Conservation (phyloP, 106 monocot genomes). For the Amphibolis antarctica region DNA sequence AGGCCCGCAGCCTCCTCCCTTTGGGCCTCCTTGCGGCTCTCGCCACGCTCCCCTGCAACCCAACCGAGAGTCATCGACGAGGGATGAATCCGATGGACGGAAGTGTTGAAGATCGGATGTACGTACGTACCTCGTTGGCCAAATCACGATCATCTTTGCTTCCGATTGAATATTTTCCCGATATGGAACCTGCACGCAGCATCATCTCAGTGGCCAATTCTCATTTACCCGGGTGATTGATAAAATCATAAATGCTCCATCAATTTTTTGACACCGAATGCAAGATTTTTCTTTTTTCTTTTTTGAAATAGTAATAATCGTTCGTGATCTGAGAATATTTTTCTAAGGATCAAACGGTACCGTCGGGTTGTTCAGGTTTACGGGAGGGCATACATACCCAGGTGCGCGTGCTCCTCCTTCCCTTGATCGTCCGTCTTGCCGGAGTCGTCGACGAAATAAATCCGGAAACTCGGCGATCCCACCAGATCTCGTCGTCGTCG, state of each 20-base stretch:
- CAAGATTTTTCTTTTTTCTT: too few relatives aligned
- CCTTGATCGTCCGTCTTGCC: background rate
- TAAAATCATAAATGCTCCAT: too few relatives aligned
- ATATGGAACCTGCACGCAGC: background rate
- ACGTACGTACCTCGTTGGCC: background rate
- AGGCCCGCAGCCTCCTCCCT: background rate
- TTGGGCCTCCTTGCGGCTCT: background rate
- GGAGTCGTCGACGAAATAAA: background rate
- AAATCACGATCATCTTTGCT: background rate
- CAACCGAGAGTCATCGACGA: too few relatives aligned
- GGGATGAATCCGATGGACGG: background rate
- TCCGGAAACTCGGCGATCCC: slow-evolving; percentile 6
- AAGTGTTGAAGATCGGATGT: background rate
- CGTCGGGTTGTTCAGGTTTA: background rate
- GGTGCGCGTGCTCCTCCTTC: background rate
- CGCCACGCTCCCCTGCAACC: background rate
- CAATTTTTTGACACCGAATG: too few relatives aligned
- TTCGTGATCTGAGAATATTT: too few relatives aligned
- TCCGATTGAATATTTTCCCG: background rate
- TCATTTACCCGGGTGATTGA: too few relatives aligned
- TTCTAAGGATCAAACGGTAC: too few relatives aligned
- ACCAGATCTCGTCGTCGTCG: background rate
- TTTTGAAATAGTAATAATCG: too few relatives aligned
- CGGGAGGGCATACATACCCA: background rate
- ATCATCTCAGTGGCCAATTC: too few relatives aligned